Percentiles rank a stretch among this genome's conserved stretches.
These are phyloP conservation scores for Suillus spraguei DNA, from an alignment of 768 basidiomycete genomes.

Conservation along the genomic window DNA sequence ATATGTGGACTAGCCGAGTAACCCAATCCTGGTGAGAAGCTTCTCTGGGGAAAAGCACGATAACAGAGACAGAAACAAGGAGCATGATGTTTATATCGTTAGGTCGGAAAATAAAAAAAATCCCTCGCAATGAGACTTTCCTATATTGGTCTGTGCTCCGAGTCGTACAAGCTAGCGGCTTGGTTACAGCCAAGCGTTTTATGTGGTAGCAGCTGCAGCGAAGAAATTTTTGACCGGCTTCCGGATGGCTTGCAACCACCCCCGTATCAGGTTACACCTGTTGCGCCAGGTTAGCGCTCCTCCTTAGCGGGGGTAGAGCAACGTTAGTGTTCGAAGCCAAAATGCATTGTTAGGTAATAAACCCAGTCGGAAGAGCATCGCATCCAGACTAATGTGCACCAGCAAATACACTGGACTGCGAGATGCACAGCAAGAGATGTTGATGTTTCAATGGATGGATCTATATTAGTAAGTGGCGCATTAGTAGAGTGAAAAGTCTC, in stretches of 20 bases:
- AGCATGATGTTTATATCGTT: constrained; percentile 6
- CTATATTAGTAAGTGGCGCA: too few species aligned
- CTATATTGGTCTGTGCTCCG: not conserved
- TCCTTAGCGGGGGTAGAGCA: constrained; percentile 15
- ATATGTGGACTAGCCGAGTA: constrained; percentile 1
- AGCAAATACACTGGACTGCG: too few species aligned
- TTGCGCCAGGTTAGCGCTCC: constrained; percentile 16
- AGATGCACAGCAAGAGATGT: too few species aligned
- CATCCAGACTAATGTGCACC: too few species aligned
- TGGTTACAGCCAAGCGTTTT: constrained; percentile 2
- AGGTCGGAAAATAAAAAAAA: not conserved
- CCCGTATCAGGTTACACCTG: constrained; percentile 39
- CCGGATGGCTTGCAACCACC: constrained; percentile 48
- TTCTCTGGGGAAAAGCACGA: not conserved
- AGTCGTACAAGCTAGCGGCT: not conserved
- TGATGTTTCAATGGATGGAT: too few species aligned
- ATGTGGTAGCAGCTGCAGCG: not conserved
- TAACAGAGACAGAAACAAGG: constrained; percentile 1
- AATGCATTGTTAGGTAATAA: not conserved
- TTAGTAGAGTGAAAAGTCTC: too few species aligned
- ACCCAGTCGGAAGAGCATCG: too few species aligned
- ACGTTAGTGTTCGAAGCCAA: too few species aligned
- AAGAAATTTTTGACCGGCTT: constrained; percentile 45
- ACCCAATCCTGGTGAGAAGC: not conserved
- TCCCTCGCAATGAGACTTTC: not conserved